A percentile compares a stretch with the other conserved stretches of the same genome.
phyloP scores from a whole-genome alignment of 306 rosid species.

The Cyamopsis tetragonoloba region DNA sequence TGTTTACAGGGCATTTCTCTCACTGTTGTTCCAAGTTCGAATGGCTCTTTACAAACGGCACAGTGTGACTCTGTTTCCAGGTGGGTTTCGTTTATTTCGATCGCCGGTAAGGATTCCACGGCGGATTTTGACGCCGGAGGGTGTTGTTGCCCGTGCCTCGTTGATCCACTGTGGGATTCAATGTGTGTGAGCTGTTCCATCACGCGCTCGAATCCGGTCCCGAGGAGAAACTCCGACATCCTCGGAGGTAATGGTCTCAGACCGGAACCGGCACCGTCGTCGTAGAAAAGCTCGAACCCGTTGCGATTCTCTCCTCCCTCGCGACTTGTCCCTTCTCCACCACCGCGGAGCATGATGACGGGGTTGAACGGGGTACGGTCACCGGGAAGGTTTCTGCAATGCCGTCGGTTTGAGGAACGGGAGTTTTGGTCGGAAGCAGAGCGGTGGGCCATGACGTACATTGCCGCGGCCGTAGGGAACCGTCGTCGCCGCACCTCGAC shows the following conservation, averaged over 20 bases:
- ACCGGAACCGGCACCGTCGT: conserved; percentile 54
- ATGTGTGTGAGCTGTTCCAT: conserved; percentile 51
- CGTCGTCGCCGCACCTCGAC: conserved; percentile 30
- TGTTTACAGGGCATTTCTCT: conserved; percentile 60
- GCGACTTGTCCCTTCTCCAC: conserved; percentile 16
- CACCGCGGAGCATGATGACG: conserved; percentile 54
- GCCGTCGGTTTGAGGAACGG: conserved; percentile 19
- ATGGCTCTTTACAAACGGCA: conserved; percentile 66
- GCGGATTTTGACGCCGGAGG: conserved; percentile 57
- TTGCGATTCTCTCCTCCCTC: conserved; percentile 23
- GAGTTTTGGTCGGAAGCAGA: conserved; percentile 18
- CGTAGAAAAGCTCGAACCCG: conserved; percentile 56
- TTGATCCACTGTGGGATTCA: conserved; percentile 35
- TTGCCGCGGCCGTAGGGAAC: conserved; percentile 36
- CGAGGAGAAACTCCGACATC: conserved; percentile 64
- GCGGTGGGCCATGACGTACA: conserved; percentile 47
- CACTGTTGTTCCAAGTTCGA: conserved; percentile 28
- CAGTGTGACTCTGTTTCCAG: conserved; percentile 48
- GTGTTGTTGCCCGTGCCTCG: background rate
- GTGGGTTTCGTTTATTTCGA: conserved; percentile 37
- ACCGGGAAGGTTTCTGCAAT: background rate
- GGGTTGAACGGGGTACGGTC: conserved; percentile 46
- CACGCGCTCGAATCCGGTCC: conserved; percentile 64
- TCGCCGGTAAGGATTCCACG: conserved; percentile 48
- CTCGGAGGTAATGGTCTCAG: conserved; percentile 54